These are phyloP conservation scores for Fraxinus sp. DNA, from an alignment of 305 asterid genomes.

Conservation along the genomic window DNA sequence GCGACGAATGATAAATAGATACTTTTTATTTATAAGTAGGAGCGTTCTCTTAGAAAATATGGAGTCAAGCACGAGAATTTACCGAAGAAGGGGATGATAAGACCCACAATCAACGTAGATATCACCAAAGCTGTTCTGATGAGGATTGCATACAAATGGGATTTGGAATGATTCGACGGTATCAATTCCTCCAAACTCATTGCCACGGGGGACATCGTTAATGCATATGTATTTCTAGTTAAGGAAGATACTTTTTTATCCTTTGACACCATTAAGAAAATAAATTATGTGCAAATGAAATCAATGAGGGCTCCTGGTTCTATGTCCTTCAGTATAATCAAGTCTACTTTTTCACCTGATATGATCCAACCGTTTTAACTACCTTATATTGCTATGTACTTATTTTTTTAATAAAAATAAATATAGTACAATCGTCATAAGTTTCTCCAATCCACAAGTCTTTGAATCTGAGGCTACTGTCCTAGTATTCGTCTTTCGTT, in stretches of 20 bases:
- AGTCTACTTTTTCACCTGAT: not conserved
- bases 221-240: constrained; percentile 63
- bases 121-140: constrained; percentile 72
- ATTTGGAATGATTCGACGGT: constrained; percentile 52
- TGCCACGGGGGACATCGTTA: constrained; percentile 88
- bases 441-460: not conserved
- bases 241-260: constrained; percentile 32
- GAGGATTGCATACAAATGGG: constrained; percentile 55
- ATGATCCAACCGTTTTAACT: not conserved
- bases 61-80: constrained; percentile 14
- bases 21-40: not conserved
- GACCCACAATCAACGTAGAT: constrained; percentile 74
- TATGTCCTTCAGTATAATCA: not conserved
- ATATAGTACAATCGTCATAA: not conserved
- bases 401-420: not conserved
- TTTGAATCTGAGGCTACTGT: not conserved
- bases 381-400: not conserved
- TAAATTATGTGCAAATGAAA: not conserved
- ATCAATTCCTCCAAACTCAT: constrained; percentile 93
- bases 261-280: not conserved
- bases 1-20: not conserved
- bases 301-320: not conserved
- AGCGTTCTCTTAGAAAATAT: not conserved
- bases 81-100: constrained; percentile 84
- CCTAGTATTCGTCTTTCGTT: not conserved